phyloP scores from a whole-genome alignment of 345 rosid genomes.

The Kandelia obovata region DNA sequence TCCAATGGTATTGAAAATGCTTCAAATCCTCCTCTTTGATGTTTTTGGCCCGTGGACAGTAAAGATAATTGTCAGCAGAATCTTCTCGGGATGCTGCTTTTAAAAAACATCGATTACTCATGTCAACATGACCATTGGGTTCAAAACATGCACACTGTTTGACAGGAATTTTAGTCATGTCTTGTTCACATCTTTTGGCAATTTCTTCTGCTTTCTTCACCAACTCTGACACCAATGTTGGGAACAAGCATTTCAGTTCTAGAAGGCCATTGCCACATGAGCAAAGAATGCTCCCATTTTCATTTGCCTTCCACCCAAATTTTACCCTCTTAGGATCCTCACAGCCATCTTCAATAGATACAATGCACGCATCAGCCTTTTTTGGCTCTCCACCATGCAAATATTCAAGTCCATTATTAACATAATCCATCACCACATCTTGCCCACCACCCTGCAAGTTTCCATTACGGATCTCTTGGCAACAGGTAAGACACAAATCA shows the following conservation, averaged over 20 bases:
- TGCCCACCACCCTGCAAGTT: constrained; percentile 7
- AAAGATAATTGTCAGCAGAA: constrained; percentile 49
- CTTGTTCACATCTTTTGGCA: constrained; percentile 4
- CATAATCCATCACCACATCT: constrained; percentile 12
- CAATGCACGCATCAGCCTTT: background rate
- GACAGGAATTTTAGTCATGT: constrained; percentile 2
- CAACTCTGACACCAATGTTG: constrained; percentile 40
- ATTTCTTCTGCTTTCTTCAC: constrained; percentile 30
- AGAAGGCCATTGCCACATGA: constrained; percentile 46
- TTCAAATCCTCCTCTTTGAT: constrained; percentile 32
- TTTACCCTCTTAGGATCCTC: constrained; percentile 3
- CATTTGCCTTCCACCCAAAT: constrained; percentile 47
- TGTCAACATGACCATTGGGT: constrained; percentile 30
- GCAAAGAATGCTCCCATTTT: constrained; percentile 52
- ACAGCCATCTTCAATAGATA: background rate
- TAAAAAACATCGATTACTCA: constrained; percentile 19
- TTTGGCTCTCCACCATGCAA: constrained; percentile 37
- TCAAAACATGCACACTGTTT: constrained; percentile 43
- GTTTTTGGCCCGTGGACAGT: constrained; percentile 46
- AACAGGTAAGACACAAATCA: constrained; percentile 29
- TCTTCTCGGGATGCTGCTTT: constrained; percentile 59
- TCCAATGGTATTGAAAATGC: constrained; percentile 76
- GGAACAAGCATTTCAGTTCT: constrained; percentile 38
- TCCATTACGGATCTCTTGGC: constrained; percentile 26
- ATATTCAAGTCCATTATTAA: constrained; percentile 3